Evolutionary conservation across 2,329 filamentous ascomycete species (phyloP).

Genomic region (Elsinoe ampelina): DNA sequence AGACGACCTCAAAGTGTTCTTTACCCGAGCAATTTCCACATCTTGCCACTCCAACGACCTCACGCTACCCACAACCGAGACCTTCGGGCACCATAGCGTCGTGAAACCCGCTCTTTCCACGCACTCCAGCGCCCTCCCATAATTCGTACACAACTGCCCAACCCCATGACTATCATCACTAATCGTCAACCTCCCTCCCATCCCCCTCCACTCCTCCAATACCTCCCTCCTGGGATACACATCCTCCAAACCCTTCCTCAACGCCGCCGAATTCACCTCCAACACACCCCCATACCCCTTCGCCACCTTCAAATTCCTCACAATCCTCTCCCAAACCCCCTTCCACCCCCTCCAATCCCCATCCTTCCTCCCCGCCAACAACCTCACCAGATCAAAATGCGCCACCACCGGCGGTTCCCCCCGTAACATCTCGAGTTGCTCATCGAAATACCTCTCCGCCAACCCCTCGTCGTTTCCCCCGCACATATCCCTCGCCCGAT

Average conservation of each 20-base stretch:
- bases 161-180: slow-evolving; percentile 92
- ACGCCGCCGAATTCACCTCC: slow-evolving; percentile 78
- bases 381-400: slow-evolving; percentile 84
- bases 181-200: slow-evolving; percentile 76
- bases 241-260: slow-evolving; percentile 83
- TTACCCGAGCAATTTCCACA: not conserved
- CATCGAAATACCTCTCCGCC: slow-evolving; percentile 78
- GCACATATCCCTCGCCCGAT: slow-evolving; percentile 46
- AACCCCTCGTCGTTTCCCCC: slow-evolving; percentile 62
- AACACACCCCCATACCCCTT: slow-evolving; percentile 68
- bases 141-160: slow-evolving; percentile 81
- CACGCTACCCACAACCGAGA: not conserved
- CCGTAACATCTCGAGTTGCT: slow-evolving; percentile 71
- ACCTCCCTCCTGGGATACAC: slow-evolving; percentile 78
- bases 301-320: slow-evolving; percentile 65
- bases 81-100: slow-evolving; percentile 38
- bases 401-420: slow-evolving; percentile 72
- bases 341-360: slow-evolving; percentile 22
- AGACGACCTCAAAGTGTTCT: not conserved
- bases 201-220: slow-evolving; percentile 52
- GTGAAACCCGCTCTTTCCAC: slow-evolving; percentile 56
- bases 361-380: slow-evolving; percentile 56
- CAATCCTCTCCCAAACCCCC: slow-evolving; percentile 63
- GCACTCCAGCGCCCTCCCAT: slow-evolving; percentile 59
- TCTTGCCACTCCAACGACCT: not conserved